Evolutionary conservation across 192 early-diverging fungal genomes (phyloP).

Genomic region (Geosiphon pyriformis): DNA sequence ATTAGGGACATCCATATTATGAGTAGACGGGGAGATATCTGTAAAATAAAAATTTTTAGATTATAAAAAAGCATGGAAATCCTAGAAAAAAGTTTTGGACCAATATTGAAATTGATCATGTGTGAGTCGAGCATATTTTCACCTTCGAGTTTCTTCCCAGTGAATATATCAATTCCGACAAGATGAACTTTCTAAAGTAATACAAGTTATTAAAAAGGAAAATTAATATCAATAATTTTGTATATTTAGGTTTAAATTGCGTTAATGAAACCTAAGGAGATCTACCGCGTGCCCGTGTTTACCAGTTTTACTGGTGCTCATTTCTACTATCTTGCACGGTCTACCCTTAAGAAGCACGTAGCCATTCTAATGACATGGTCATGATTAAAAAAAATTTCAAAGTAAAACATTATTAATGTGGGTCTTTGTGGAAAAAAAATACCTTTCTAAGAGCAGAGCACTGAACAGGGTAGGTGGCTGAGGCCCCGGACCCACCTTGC

Average conservation of each 20-base stretch:
- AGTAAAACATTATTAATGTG: background rate
- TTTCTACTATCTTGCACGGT: constrained; percentile 99
- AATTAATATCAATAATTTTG: too few species aligned
- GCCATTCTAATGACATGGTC: constrained; percentile 81
- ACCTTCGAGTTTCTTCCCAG: constrained; percentile 89
- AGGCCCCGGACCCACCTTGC: constrained; percentile 74
- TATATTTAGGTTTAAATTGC: too few species aligned
- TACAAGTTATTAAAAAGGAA: background rate
- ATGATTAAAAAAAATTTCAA: too few species aligned
- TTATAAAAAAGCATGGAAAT: background rate
- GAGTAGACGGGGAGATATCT: constrained; percentile 99
- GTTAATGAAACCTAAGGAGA: background rate
- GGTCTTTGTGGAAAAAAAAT: background rate
- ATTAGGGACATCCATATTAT: constrained; percentile 99
- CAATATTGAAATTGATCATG: constrained; percentile 2
- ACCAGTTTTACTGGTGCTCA: constrained; percentile 99
- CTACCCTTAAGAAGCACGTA: constrained; percentile 97
- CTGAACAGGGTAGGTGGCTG: constrained; percentile 94
- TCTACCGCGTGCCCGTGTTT: constrained; percentile 97
- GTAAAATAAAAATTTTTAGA: background rate
- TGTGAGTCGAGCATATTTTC: too few species aligned
- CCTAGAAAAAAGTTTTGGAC: background rate
- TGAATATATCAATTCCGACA: constrained; percentile 95
- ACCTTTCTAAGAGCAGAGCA: constrained; percentile 97
- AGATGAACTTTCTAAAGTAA: constrained; percentile 83